Evolutionary conservation across 805 yeast species (phyloP).

Genomic region (Candida arabinofermentans): DNA sequence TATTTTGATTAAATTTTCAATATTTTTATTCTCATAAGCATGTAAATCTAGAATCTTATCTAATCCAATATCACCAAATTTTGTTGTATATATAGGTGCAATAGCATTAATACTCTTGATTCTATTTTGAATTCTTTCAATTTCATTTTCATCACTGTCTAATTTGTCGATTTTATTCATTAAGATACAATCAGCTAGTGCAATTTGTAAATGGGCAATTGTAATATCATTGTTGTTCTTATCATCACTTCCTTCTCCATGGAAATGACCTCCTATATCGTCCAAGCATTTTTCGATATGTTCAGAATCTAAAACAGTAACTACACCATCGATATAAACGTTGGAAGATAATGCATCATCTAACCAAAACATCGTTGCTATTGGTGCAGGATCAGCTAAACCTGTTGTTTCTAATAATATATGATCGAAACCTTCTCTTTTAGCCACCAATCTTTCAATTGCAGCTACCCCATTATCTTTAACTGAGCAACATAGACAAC

Average conservation of each 20-base stretch:
- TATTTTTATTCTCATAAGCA: conserved; percentile 56
- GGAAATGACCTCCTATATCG: conserved; percentile 74
- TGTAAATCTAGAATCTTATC: conserved; percentile 68
- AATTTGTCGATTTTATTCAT: conserved; percentile 79
- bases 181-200: conserved; percentile 79
- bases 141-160: conserved; percentile 43
- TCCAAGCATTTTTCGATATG: conserved; percentile 63
- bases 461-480: conserved; percentile 94
- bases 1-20: conserved; percentile 16
- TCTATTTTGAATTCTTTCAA: conserved; percentile 20
- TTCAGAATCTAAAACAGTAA: conserved; percentile 78
- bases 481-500: conserved; percentile 94
- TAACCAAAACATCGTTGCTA: conserved; percentile 96
- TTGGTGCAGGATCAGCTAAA: conserved; percentile 96
- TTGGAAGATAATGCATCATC: conserved; percentile 84
- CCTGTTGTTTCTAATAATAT: conserved; percentile 95
- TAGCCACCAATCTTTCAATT: conserved; percentile 77
- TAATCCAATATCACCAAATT: conserved; percentile 72
- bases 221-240: conserved; percentile 35
- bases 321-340: conserved; percentile 86
- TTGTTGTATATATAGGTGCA: conserved; percentile 64
- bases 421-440: conserved; percentile 71
- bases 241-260: conserved; percentile 34
- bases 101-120: conserved; percentile 57
- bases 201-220: conserved; percentile 86